phyloP scores from a whole-genome alignment of 2,329 filamentous ascomycete genomes.

The Hypoxylon sp. region DNA sequence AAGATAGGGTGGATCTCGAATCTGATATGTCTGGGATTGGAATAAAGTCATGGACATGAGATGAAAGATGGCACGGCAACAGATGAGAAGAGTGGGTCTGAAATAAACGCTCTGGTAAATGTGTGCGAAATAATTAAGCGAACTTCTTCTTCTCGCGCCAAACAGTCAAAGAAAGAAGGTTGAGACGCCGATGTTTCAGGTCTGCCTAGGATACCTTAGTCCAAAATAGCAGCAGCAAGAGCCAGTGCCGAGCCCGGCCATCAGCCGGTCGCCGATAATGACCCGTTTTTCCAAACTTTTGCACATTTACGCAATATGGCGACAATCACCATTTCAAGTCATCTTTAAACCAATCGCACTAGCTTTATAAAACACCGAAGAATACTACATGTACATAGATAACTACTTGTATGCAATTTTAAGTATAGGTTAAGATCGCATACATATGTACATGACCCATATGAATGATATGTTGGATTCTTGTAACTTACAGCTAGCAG shows the following conservation, averaged over 20 bases:
- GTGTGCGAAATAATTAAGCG: constrained; percentile 25
- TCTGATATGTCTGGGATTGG: constrained; percentile 29
- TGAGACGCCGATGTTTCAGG: constrained; percentile 42
- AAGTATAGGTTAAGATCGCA: too few relatives aligned
- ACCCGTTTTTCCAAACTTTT: constrained; percentile 15
- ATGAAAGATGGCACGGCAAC: constrained; percentile 38
- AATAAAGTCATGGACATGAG: constrained; percentile 25
- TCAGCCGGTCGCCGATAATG: constrained; percentile 17
- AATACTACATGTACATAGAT: background rate
- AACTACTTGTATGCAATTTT: too few relatives aligned
- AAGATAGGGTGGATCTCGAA: constrained; percentile 27
- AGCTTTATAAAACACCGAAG: background rate
- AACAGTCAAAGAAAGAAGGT: constrained; percentile 29
- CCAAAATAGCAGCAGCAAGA: constrained; percentile 39
- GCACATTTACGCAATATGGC: constrained; percentile 27
- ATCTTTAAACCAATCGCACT: background rate
- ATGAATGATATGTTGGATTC: too few relatives aligned
- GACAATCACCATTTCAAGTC: constrained; percentile 20
- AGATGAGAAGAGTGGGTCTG: constrained; percentile 13
- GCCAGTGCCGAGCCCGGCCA: constrained; percentile 20
- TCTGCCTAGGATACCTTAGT: constrained; percentile 25
- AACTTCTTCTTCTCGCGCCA: constrained; percentile 26
- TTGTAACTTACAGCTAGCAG: background rate
- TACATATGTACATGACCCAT: too few relatives aligned
- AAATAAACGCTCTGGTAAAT: constrained; percentile 31